Conservation (phyloP, 805 yeast genomes). For the Jamesozyma hellenica region DNA sequence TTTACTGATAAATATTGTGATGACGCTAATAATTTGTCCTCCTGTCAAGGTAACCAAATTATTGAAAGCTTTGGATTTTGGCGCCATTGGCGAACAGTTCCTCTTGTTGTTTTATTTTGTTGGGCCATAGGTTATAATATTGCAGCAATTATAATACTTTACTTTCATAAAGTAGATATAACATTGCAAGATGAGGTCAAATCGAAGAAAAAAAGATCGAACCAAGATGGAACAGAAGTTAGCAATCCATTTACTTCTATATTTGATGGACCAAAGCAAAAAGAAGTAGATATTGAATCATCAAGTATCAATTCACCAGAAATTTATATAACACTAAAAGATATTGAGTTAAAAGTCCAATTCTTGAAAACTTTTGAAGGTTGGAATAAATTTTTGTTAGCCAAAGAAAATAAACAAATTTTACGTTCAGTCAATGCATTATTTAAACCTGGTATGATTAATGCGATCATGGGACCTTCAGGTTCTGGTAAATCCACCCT, state of each 20-base stretch:
- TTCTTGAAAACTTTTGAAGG: conserved; percentile 2
- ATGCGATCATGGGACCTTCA: conserved; percentile 74
- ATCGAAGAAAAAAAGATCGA: conserved; percentile 7
- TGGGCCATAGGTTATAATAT: conserved; percentile 49
- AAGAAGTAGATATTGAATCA: conserved; percentile 13
- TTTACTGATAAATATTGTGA: conserved; percentile 50
- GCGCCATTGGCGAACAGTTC: conserved; percentile 52
- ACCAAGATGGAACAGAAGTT: background rate
- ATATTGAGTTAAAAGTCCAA: conserved; percentile 11
- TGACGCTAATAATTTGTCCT: conserved; percentile 34
- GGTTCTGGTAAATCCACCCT: conserved; percentile 71
- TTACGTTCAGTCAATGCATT: conserved; percentile 39
- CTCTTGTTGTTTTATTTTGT: conserved; percentile 48
- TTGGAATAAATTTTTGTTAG: conserved; percentile 7
- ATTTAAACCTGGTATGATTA: conserved; percentile 47
- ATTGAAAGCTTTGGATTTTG: conserved; percentile 52
- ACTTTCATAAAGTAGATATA: conserved; percentile 34
- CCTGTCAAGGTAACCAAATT: conserved; percentile 39
- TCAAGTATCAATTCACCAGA: conserved; percentile 1
- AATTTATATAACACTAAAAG: conserved; percentile 9
- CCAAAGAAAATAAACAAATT: conserved; percentile 28
- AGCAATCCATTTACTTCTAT: conserved; percentile 2
- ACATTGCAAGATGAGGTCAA: conserved; percentile 19
- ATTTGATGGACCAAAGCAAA: background rate
- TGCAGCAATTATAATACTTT: conserved; percentile 39